Percentiles rank a stretch among this genome's conserved stretches.
These are phyloP conservation scores for Conoideocrella luteorostrata DNA, from an alignment of 2,329 filamentous ascomycete genomes.

Conservation along the genomic window DNA sequence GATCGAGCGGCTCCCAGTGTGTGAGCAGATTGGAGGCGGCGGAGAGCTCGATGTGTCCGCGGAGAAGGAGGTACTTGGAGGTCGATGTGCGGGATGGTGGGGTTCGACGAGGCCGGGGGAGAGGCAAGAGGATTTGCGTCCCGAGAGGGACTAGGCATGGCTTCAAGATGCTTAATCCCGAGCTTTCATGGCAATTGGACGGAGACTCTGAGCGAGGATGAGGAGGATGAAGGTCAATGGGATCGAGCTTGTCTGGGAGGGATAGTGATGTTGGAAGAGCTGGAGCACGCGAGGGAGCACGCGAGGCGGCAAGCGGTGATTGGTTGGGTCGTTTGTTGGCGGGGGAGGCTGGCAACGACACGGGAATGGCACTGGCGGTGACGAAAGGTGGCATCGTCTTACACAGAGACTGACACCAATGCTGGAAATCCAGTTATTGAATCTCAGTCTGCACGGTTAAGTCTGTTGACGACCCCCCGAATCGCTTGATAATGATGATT, in stretches of 20 bases:
- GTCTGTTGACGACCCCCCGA: no score
- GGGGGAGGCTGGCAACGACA: constrained; percentile 2
- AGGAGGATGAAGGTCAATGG: not conserved
- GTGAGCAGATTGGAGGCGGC: constrained; percentile 72
- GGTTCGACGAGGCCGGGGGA: not conserved
- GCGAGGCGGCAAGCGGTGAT: constrained; percentile 4
- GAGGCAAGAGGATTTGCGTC: constrained; percentile 5
- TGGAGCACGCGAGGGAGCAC: not conserved
- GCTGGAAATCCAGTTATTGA: no score
- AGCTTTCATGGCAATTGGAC: not conserved
- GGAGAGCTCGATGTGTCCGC: constrained; percentile 59
- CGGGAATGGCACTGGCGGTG: not conserved
- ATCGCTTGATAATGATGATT: no score
- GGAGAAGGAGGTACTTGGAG: constrained; percentile 54
- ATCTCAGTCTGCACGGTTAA: no score
- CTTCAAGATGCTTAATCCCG: not conserved
- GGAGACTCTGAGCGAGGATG: not conserved
- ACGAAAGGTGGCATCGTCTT: no score
- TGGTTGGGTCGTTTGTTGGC: not conserved
- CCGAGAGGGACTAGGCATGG: constrained; percentile 13
- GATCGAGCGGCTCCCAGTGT: constrained; percentile 50
- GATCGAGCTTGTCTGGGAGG: not conserved
- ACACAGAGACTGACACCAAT: no score
- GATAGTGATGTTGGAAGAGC: no score
- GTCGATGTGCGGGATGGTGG: constrained; percentile 27